These are phyloP conservation scores for Linanthus parryae DNA, from an alignment of 148 eudicot species.

Conservation along the genomic window DNA sequence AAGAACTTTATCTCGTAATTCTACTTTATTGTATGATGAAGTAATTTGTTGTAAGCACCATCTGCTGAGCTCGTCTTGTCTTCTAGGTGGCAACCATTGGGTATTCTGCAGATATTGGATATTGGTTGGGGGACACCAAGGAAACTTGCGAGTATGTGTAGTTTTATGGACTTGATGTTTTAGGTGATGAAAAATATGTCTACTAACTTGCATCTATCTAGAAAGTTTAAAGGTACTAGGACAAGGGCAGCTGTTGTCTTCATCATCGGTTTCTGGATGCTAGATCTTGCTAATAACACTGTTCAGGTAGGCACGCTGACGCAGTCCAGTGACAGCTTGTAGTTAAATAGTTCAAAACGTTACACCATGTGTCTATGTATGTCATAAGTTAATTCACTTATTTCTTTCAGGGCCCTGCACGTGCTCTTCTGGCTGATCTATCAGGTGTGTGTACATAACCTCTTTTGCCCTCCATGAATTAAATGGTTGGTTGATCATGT, in stretches of 20 bases:
- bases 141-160: slow-evolving; percentile 80
- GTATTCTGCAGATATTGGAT: slow-evolving; percentile 99
- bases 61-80: too few species aligned
- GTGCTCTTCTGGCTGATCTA: slow-evolving; percentile 97
- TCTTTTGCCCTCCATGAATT: background rate
- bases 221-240: slow-evolving; percentile 90
- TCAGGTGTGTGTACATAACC: slow-evolving; percentile 48
- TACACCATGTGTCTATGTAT: background rate
- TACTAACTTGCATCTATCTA: slow-evolving; percentile 35
- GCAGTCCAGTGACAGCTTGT: too few species aligned
- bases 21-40: too few species aligned
- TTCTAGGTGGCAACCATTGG: slow-evolving; percentile 94
- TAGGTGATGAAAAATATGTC: too few species aligned
- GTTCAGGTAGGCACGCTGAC: slow-evolving; percentile 96
- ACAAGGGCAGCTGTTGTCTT: slow-evolving; percentile 87
- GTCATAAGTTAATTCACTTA: background rate
- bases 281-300: slow-evolving; percentile 96
- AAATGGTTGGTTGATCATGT: slow-evolving; percentile 7
- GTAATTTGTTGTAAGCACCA: too few species aligned
- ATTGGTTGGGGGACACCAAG: slow-evolving; percentile 83
- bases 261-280: slow-evolving; percentile 94
- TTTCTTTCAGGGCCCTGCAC: slow-evolving; percentile 83
- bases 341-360: too few species aligned
- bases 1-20: too few species aligned
- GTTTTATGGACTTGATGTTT: slow-evolving; percentile 7